Conservation (phyloP, 305 asterid genomes). For the Ajuga reptans region DNA sequence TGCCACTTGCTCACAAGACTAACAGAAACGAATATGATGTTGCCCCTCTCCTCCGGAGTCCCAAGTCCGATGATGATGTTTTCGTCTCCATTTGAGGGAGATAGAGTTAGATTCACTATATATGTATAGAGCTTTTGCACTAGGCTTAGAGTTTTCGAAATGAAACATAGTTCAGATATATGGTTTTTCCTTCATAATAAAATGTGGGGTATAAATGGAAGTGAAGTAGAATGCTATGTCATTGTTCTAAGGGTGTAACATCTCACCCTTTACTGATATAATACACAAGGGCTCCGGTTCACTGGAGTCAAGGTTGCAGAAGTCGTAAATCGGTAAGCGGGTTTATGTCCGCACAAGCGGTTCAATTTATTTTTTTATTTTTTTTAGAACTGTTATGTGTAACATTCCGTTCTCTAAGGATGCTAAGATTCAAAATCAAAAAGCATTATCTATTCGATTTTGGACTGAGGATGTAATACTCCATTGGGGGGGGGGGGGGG, state of each 20-base stretch:
- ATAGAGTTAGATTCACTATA: not conserved
- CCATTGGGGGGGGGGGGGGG: no score
- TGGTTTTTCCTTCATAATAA: not conserved
- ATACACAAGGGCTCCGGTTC: no score
- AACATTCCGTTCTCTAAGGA: no score
- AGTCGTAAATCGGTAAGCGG: no score
- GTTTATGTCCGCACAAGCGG: no score
- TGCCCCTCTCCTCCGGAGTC: conserved; percentile 59
- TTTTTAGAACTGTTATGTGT: no score
- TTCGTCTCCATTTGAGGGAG: conserved; percentile 23
- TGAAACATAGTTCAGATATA: not conserved
- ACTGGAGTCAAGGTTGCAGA: no score
- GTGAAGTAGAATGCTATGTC: not conserved
- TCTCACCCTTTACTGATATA: no score
- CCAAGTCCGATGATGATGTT: conserved; percentile 26
- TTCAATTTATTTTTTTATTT: no score
- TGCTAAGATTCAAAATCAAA: no score
- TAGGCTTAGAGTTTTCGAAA: not conserved
- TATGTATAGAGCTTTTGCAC: not conserved
- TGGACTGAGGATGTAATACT: no score
- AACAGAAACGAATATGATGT: conserved; percentile 36
- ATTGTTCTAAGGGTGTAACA: not conserved
- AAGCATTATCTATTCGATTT: no score
- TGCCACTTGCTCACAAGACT: conserved; percentile 24
- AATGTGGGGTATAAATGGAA: not conserved